Evolutionary conservation across 305 asterid genomes (phyloP), one percentile per base, ranked within the genome.

Genomic region (Coffea humblotiana): DNA sequence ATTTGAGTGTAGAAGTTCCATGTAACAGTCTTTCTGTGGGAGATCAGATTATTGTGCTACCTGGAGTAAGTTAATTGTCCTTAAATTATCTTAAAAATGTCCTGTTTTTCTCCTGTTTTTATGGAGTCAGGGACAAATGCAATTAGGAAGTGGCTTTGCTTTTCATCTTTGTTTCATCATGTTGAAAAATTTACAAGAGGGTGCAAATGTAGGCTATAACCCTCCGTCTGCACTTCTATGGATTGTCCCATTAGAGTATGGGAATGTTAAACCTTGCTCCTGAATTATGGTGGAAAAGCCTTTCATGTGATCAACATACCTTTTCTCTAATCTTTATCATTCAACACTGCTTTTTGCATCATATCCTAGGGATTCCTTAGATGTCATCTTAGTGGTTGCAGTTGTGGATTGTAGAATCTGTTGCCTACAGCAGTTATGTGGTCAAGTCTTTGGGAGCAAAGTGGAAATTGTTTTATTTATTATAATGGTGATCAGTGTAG

Each of bases 1-100:
- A 83, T 87, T 86, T 97, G 81, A 88, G 90, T 49, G 94, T 94
- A 71, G 99, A 96, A 90, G 98, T 94, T 77, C 97, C 97, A 71
- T 91, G 91, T 79, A 83, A 78, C 86, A 91, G 91, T 90, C 98
- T 96, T 71, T 89, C 96, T 32, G 92, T 96, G 75, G 99, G 99
- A 78, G 99, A 96, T 91, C 92, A 91, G 80, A 92, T 96, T 79
- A 74, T 92, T 78, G 97, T 94, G 67, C 86, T 94, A 79, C 98
- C 99, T 82, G 99, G 99, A 83, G 99, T 96, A 90, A 91, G 99
- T 85, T 74, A 82, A 75, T 32, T 82, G 81, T 79, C 37, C 82
- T 76, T 67, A 77, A 49, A 71, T 67, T 81, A 81, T 77, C 15
- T 27, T 72, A 21, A 52, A 5, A 3, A 6, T 40, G 14, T 71